Evolutionary conservation across 2,329 filamentous ascomycete genomes (phyloP), one percentile per base, ranked within the genome.

Genomic region (Paraphoma sp.): DNA sequence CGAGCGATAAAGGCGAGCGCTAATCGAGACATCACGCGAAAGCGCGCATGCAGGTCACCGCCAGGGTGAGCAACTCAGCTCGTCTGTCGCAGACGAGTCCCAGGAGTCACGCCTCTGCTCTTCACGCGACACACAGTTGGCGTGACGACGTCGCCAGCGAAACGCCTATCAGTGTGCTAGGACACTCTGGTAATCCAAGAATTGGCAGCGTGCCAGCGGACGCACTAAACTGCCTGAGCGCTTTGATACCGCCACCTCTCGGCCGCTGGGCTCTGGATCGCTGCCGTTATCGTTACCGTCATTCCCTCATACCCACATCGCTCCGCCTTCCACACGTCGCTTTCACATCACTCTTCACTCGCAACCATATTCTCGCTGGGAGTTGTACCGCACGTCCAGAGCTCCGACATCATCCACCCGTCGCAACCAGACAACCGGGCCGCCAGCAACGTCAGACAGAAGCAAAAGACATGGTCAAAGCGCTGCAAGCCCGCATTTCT

Each of bases 381-480:
- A 47, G 50, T 50, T 12, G 38, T 46, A 53, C 46, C 45, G 53
- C 54, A 47, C 46, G 38, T 31, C 45, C 53, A 48, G 40, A 31
- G 48, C 52, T 53, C 53, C 62, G 56, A 60, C 55, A 57, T 56
- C 63, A 36, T 36, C 67, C 59, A 59, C 45, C 60, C 60, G 63
- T 62, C 62, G 46, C 31, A 33, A 52, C 51, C 58, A 53, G 66
- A 59, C 57, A 45, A 54, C 63, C 70, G 71, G 71, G 64, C 68
- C 69, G 55, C 59, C 64, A 64, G 52, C 59, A 54, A 68, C 63
- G 60, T 59, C 63, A 60, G 52, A 56, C 63, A 55, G 44, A 64
- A 58, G 44, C 23, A 23, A 65, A 63, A 64, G 71, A 75, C 64
- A 75, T 76, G 73, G 73, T 75, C 73, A 65, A 67, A 67, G 73